Percentiles rank a stretch among this genome's conserved stretches.
Conservation (phyloP, 495 filamentous ascomycete species). For the Clohesyomyces aquaticus region DNA sequence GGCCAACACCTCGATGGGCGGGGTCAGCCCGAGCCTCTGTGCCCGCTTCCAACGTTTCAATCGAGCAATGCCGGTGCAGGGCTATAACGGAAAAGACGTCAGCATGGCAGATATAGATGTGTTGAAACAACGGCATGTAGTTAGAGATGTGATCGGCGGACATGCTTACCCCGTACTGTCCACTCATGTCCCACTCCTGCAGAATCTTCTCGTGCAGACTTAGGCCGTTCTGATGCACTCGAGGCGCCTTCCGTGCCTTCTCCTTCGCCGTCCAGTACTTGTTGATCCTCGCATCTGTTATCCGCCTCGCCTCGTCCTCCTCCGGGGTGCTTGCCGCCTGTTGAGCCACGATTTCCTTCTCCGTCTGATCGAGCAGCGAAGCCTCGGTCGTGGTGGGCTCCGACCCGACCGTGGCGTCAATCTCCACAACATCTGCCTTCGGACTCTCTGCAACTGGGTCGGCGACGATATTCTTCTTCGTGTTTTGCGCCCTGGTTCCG, state of each 20-base stretch:
- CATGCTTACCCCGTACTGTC: conserved; percentile 81
- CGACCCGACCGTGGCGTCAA: conserved; percentile 48
- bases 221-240: conserved; percentile 75
- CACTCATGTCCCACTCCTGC: conserved; percentile 84
- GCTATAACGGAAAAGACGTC: conserved; percentile 54
- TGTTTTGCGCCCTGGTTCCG: conserved; percentile 49
- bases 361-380: conserved; percentile 48
- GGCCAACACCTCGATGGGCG: conserved; percentile 89
- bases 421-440: conserved; percentile 44
- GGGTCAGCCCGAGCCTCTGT: conserved; percentile 73
- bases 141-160: conserved; percentile 2
- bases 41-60: conserved; percentile 88
- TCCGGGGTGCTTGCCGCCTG: conserved; percentile 50
- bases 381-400: conserved; percentile 56
- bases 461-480: conserved; percentile 37
- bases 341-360: conserved; percentile 41
- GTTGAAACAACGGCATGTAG: not conserved
- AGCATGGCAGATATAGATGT: not conserved
- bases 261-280: conserved; percentile 75
- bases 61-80: conserved; percentile 83
- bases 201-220: conserved; percentile 79
- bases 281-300: conserved; percentile 67
- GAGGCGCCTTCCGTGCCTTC: conserved; percentile 57
- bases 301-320: conserved; percentile 61
- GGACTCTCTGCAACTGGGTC: conserved; percentile 52